Evolutionary conservation across 1,139 yeast species (phyloP), one percentile per base, ranked within the genome.

Genomic region (Geotrichum bryndzae): DNA sequence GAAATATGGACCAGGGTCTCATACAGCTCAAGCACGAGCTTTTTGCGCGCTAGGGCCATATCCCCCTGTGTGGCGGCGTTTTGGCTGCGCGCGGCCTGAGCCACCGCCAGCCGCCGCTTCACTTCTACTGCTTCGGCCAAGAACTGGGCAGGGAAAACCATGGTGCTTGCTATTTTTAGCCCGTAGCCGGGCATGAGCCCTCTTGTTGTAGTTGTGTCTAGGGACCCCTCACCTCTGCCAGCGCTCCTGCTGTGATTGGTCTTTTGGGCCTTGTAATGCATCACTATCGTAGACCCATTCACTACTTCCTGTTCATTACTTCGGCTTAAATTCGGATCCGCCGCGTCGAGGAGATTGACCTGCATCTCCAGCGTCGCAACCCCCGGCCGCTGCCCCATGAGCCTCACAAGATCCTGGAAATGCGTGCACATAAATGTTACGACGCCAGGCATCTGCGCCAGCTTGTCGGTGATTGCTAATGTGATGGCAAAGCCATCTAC

Each of bases 191-290:
- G 35, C 15, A 54, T 55, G n/a, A 13, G 51, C 6, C 55, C 54
- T 2, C 54, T 46, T 6, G 56, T n/a, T 4, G 48, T 53, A 10
- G 56, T 25, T 7, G 54, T 23, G 1, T n/a, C 23, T 3, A 18
- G 5, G 3, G 48, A n/a, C 18, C 10, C 48, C 10, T 7, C 48
- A 8, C 10, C 5, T n/a, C 23, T 15, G n/a, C 48, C 10, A 18
- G 7, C 6, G 23, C 10, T 5, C 23, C 10, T 41, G 48, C 23
- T 41, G 10, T n/a, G 18, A 41, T 41, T 18, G 22, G 48, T 41
- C 45, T 55, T 58, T 35, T 53, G 45, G 1, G 63, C 63, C 38
- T 58, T 61, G 51, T 61, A 61, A 51, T 61, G 63, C 63, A 61
- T 61, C 0, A 61, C 58, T 54, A 61, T 58, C 6, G 25, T 38